Percentiles rank a stretch among this genome's conserved stretches.
Conservation (phyloP, 805 yeast species). For the Starmerella ratchasimensis region DNA sequence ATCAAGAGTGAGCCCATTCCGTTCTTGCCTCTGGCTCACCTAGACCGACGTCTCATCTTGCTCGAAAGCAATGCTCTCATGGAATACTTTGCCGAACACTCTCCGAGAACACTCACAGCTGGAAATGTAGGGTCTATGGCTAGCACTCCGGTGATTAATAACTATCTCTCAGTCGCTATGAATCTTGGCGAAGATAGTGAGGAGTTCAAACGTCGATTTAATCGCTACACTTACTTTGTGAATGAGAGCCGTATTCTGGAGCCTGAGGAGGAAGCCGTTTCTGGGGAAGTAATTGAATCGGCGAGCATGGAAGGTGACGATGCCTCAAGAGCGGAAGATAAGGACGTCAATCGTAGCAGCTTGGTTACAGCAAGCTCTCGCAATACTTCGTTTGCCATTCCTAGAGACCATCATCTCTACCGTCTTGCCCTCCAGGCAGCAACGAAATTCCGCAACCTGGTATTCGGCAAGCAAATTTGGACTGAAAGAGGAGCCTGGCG, state of each 20-base stretch:
- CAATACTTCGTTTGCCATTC: background rate
- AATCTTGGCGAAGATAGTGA: conserved; percentile 26
- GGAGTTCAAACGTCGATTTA: conserved; percentile 29
- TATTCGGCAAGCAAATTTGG: conserved; percentile 59
- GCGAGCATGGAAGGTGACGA: background rate
- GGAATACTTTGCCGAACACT: conserved; percentile 36
- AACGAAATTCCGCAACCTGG: conserved; percentile 37
- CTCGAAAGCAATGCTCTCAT: conserved; percentile 73
- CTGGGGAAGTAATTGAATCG: no score
- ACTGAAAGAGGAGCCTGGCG: conserved; percentile 60
- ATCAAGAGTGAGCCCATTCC: conserved; percentile 38
- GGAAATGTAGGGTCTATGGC: conserved; percentile 30
- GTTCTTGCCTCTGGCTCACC: conserved; percentile 45
- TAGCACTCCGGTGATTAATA: conserved; percentile 12
- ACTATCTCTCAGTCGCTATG: conserved; percentile 39
- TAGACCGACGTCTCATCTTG: conserved; percentile 34
- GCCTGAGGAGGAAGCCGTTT: background rate
- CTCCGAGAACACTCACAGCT: conserved; percentile 33
- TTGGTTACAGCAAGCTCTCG: background rate
- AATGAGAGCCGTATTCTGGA: background rate
- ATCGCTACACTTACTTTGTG: conserved; percentile 19
- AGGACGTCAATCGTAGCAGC: background rate
- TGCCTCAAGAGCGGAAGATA: background rate
- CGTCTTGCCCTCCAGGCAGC: conserved; percentile 56
- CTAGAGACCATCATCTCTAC: conserved; percentile 39